Evolutionary conservation across 495 filamentous ascomycete genomes (phyloP).

Genomic region (Tuber umbilicatum): DNA sequence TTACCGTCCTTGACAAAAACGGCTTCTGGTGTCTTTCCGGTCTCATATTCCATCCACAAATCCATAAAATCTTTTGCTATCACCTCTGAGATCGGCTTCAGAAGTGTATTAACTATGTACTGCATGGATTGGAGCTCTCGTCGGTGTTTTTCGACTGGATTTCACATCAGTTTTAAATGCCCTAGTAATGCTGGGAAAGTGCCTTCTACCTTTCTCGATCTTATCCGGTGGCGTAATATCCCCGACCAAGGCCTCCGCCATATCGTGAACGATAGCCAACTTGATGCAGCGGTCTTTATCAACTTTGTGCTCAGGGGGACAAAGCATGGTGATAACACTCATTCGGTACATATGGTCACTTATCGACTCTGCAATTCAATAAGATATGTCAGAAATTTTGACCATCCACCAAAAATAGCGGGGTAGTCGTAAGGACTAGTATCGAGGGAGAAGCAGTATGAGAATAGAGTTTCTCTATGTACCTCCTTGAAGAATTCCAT

Average conservation of each 20-base stretch:
- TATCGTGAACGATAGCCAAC: conserved; percentile 93
- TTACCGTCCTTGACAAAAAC: conserved; percentile 76
- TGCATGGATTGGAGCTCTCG: conserved; percentile 85
- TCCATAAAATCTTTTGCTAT: conserved; percentile 62
- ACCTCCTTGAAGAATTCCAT: conserved; percentile 57
- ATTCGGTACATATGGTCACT: conserved; percentile 99
- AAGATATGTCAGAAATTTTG: neutral
- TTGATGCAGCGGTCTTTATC: conserved; percentile 78
- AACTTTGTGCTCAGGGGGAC: conserved; percentile 69
- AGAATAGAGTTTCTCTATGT: neutral
- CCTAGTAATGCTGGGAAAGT: neutral
- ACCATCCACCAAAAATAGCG: neutral
- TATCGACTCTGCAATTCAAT: conserved; percentile 61
- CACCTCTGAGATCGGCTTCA: conserved; percentile 64
- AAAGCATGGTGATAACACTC: conserved; percentile 91
- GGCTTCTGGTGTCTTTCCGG: conserved; percentile 70
- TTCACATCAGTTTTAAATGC: neutral
- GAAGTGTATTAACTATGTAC: conserved; percentile 64
- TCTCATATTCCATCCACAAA: conserved; percentile 92
- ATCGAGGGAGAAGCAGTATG: neutral
- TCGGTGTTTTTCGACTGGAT: conserved; percentile 64
- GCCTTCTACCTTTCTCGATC: conserved; percentile 48
- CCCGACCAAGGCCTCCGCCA: conserved; percentile 90
- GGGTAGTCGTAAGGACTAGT: neutral
- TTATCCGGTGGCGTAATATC: conserved; percentile 90